Conservation (phyloP, 1,284 basidiomycete species). For the Trametes pubescens region DNA sequence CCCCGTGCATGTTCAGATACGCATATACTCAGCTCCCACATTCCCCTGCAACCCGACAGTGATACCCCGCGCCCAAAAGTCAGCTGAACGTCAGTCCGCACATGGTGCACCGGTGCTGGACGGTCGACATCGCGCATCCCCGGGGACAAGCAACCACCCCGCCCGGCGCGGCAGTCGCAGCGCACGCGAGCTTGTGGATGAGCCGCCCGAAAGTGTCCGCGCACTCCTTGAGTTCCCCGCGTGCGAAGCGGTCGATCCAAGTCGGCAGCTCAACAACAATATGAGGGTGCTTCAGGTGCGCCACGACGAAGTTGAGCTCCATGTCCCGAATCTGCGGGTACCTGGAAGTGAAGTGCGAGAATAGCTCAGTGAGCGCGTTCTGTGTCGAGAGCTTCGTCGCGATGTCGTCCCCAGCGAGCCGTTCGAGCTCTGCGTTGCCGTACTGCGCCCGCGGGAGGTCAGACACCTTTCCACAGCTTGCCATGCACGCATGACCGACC, state of each 20-base stretch:
- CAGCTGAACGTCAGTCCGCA: conserved; percentile 13
- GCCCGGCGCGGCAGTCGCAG: not conserved
- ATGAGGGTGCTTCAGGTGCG: conserved; percentile 21
- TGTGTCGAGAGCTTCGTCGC: conserved; percentile 27
- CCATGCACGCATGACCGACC: conserved; percentile 11
- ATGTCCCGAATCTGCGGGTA: conserved; percentile 23
- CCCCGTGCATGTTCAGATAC: not conserved
- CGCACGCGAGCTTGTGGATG: conserved; percentile 21
- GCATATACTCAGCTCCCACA: not conserved
- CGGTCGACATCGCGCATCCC: conserved; percentile 13
- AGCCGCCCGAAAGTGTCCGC: conserved; percentile 20
- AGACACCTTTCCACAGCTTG: not conserved
- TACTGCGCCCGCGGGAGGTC: not conserved
- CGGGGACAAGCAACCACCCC: not conserved
- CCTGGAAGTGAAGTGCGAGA: conserved; percentile 32
- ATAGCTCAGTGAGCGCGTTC: conserved; percentile 32
- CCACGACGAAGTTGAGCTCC: conserved; percentile 23
- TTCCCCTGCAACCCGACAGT: not conserved
- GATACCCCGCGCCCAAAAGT: not conserved
- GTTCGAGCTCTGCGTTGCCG: conserved; percentile 26
- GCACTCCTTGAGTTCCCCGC: conserved; percentile 21
- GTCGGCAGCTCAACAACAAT: conserved; percentile 18
- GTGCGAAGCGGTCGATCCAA: conserved; percentile 25
- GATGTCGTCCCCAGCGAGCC: conserved; percentile 27
- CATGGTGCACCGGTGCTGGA: conserved; percentile 16